phyloP scores from a whole-genome alignment of 2,329 filamentous ascomycete genomes.

The Fusarium keratoplasticum region DNA sequence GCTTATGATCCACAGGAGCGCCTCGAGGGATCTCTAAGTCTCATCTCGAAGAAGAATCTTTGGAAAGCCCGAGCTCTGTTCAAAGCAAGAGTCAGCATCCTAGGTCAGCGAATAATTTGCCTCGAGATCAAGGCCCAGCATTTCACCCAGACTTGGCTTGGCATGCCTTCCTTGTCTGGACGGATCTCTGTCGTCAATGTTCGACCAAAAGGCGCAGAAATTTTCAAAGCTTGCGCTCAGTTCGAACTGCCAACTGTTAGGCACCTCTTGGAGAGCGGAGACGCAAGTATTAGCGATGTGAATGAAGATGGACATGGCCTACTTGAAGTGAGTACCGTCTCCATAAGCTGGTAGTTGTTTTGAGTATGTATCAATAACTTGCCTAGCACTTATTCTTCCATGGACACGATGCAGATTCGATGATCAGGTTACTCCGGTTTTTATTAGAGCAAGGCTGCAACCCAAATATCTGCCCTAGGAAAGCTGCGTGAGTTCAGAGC shows the following conservation, averaged over 20 bases:
- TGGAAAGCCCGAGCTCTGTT: neutral
- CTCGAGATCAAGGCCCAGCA: neutral
- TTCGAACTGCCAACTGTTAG: neutral
- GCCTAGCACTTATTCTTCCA: neutral
- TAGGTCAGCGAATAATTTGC: neutral
- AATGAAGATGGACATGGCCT: fast-evolving
- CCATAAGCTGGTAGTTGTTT: too few species aligned
- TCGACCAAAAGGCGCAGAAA: neutral
- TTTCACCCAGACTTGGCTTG: neutral
- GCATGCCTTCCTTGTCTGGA: neutral
- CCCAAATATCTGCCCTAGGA: neutral
- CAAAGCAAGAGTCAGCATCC: neutral
- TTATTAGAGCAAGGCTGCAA: neutral
- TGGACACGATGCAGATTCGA: too few species aligned
- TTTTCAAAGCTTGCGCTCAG: neutral
- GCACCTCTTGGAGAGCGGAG: neutral
- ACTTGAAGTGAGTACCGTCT: neutral
- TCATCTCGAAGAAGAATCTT: neutral
- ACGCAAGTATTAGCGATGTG: neutral
- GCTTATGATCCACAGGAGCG: neutral
- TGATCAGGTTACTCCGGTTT: neutral
- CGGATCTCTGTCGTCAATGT: neutral
- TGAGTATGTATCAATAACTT: neutral
- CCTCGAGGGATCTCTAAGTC: neutral
- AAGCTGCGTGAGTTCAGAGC: fast-evolving